Percentiles rank a stretch among this genome's conserved stretches.
phyloP scores from a whole-genome alignment of 495 filamentous ascomycete genomes.

The Aeminium ludgeri region DNA sequence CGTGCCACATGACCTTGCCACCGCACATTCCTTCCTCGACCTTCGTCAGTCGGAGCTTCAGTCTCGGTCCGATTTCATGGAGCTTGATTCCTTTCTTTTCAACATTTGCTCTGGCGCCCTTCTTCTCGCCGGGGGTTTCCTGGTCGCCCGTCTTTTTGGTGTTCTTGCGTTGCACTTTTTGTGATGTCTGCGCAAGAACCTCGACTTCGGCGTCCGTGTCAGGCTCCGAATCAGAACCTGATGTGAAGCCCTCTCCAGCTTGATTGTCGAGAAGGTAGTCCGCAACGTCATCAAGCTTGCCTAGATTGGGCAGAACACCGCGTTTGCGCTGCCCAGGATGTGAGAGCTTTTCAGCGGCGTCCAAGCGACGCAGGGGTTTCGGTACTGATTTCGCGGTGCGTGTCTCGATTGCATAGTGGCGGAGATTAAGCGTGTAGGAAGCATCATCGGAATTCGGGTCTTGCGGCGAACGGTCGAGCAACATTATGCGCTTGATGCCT shows the following conservation, averaged over 20 bases:
- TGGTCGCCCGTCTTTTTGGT: constrained; percentile 28
- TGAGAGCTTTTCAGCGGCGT: constrained; percentile 64
- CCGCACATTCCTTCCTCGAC: constrained; percentile 88
- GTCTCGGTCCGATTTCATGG: constrained; percentile 76
- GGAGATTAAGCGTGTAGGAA: constrained; percentile 69
- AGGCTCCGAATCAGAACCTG: constrained; percentile 77
- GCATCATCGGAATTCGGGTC: constrained; percentile 22
- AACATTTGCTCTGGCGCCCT: constrained; percentile 26
- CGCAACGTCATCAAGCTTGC: constrained; percentile 79
- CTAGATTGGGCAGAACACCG: constrained; percentile 63
- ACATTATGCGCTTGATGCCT: constrained; percentile 73
- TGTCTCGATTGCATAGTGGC: constrained; percentile 90
- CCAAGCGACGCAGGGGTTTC: constrained; percentile 61
- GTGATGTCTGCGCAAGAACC: constrained; percentile 55
- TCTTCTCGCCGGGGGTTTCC: neutral
- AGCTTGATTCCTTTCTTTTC: constrained; percentile 84
- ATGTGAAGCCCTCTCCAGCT: constrained; percentile 74
- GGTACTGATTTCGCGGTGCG: constrained; percentile 53
- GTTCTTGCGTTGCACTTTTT: constrained; percentile 42
- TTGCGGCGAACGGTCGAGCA: constrained; percentile 60
- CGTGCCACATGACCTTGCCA: constrained; percentile 95
- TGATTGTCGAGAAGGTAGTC: constrained; percentile 81
- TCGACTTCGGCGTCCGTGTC: constrained; percentile 96
- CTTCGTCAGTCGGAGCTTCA: constrained; percentile 81
- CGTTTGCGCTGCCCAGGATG: constrained; percentile 41